Conservation (phyloP, 495 filamentous ascomycete species). For the Tirmania nivea region DNA sequence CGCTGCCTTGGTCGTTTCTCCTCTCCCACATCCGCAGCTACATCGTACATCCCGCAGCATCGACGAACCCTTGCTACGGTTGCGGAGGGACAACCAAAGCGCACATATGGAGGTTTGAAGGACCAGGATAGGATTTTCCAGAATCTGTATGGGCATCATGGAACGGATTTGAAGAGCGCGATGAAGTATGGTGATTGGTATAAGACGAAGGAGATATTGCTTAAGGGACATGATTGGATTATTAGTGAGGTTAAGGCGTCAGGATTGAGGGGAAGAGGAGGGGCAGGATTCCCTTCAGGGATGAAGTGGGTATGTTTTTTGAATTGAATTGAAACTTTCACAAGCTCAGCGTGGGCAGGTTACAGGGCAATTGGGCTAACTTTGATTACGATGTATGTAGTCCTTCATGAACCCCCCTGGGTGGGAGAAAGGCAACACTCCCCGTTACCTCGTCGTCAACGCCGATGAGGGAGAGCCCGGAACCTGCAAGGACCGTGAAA, state of each 20-base stretch:
- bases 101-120: slow-evolving; percentile 57
- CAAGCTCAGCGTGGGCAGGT: too few relatives aligned
- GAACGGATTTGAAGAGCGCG: slow-evolving; percentile 72
- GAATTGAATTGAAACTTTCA: background rate
- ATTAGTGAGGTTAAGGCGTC: slow-evolving; percentile 92
- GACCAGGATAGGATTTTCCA: slow-evolving; percentile 98
- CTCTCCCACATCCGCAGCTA: background rate
- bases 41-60: background rate
- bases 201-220: slow-evolving; percentile 93
- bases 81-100: slow-evolving; percentile 50
- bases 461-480: slow-evolving; percentile 97
- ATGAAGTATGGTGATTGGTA: slow-evolving; percentile 99
- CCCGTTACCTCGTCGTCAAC: slow-evolving; percentile 91
- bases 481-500: slow-evolving; percentile 98
- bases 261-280: slow-evolving; percentile 83
- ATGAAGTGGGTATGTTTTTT: slow-evolving; percentile 78
- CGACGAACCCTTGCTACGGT: slow-evolving; percentile 50
- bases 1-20: background rate
- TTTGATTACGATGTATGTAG: slow-evolving; percentile 24
- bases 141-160: slow-evolving; percentile 88
- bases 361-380: background rate
- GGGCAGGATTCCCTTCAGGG: slow-evolving; percentile 92
- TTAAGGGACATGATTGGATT: slow-evolving; percentile 97
- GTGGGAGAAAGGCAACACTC: slow-evolving; percentile 95
- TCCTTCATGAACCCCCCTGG: slow-evolving; percentile 99